Evolutionary conservation across 2,329 filamentous ascomycete species (phyloP), one percentile per base, ranked within the genome.

Genomic region (Calonectria henricotiae): DNA sequence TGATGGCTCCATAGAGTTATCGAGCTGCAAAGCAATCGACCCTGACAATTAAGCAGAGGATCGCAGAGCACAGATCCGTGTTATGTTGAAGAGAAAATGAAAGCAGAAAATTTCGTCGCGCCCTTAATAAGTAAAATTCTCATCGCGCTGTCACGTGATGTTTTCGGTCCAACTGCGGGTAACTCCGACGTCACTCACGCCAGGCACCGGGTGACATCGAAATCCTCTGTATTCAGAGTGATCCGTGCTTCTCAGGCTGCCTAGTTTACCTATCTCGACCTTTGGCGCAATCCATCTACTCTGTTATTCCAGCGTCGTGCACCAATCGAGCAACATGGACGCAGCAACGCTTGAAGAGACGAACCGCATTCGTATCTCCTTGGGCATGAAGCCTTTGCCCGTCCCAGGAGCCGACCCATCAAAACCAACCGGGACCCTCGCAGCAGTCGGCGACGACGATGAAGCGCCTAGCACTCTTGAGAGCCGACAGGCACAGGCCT

Each of bases 301-400:
- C 5, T 12, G 43, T 43, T 54, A 47, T 35, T 37, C 25, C 46
- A 54, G n/a, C 15, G 41, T 66, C 65, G 43, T 47, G 61, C 37
- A 41, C 49, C 46, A 63, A 61, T 63, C 60, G 69, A 58, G 32
- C 76, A 84, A 75, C 54, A 90, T 90, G 86, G 90, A 92, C 81
- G 86, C 91, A 77, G 90, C 94, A 51, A 92, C 93, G 32, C 95
- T 98, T 80, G 94, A 97, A 83, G 95, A 98, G 87, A 94, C 94
- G 75, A 98, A 98, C 85, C 93, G 95, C 80, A 92, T 98, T 79
- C 94, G 96, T 78, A 88, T 92, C 77, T 94, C 94, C 61, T 90
- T 98, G 85, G 96, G 96, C 79, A 91, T 98, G 86, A 94, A 96
- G 80, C 95, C 95, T 30, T 86, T 98, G 78, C 94, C 95, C 27